Conservation (phyloP, 495 filamentous ascomycete species). For the Tuber magnatum region DNA sequence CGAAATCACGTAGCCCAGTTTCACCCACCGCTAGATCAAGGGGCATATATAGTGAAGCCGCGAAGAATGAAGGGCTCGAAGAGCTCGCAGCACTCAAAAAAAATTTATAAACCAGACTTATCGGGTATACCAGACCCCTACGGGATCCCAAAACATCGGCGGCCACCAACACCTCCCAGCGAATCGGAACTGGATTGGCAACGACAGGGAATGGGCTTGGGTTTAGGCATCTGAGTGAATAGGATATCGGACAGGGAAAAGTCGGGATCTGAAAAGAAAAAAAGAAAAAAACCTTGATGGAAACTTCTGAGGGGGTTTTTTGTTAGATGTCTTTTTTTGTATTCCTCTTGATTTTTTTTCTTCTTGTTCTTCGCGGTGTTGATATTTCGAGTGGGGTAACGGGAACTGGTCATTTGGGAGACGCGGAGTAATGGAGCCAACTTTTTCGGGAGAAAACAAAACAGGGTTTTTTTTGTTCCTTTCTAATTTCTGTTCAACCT, state of each 20-base stretch:
- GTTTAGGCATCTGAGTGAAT: slow-evolving; percentile 33
- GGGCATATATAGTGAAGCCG: slow-evolving; percentile 28
- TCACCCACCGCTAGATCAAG: slow-evolving; percentile 32
- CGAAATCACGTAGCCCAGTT: slow-evolving; percentile 31
- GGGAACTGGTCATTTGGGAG: slow-evolving; percentile 7
- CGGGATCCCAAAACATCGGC: slow-evolving; percentile 34
- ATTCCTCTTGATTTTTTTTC: background rate
- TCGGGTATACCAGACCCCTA: slow-evolving; percentile 32
- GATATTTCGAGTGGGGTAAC: background rate
- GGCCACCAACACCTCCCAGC: slow-evolving; percentile 39
- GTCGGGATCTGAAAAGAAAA: slow-evolving; percentile 1
- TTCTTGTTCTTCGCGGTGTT: background rate
- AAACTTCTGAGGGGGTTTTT: slow-evolving; percentile 14
- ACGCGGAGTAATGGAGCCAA: slow-evolving; percentile 28
- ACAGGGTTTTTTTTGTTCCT: slow-evolving; percentile 33
- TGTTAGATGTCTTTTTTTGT: slow-evolving; percentile 29
- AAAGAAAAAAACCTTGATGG: slow-evolving; percentile 15
- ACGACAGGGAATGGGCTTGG: slow-evolving; percentile 34
- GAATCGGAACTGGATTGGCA: slow-evolving; percentile 36
- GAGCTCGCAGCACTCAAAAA: slow-evolving; percentile 20
- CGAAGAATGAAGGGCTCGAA: slow-evolving; percentile 28
- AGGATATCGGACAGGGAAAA: slow-evolving; percentile 8
- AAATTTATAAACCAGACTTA: slow-evolving; percentile 17
- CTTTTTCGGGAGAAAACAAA: slow-evolving; percentile 21
- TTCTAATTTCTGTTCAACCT: background rate